These are phyloP conservation scores for Eleusine indica DNA, from an alignment of 176 grass and related monocot species.

Conservation along the genomic window DNA sequence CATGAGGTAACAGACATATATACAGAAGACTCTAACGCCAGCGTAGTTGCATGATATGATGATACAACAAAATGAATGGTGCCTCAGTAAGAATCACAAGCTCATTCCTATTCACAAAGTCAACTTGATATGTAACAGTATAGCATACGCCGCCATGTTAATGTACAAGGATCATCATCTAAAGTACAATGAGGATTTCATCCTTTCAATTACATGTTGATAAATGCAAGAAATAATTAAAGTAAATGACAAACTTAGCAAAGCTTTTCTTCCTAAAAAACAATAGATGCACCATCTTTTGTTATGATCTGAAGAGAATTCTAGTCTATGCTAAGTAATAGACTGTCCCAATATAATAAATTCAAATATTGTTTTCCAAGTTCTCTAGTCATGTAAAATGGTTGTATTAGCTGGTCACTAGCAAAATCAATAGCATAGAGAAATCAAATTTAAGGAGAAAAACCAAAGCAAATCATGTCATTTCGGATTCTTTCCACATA, in stretches of 20 bases:
- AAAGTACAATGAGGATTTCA: not conserved
- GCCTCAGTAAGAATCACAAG: not conserved
- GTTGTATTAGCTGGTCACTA: not conserved
- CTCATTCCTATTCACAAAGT: not conserved
- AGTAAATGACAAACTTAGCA: not conserved
- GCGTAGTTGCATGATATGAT: not conserved
- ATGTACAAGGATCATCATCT: not conserved
- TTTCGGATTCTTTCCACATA: slow-evolving; percentile 52
- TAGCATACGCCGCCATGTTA: not conserved
- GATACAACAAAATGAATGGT: slow-evolving; percentile 10
- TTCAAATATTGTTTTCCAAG: not conserved
- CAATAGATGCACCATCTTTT: not conserved
- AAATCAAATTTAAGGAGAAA: slow-evolving; percentile 30
- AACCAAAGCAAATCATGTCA: slow-evolving; percentile 49
- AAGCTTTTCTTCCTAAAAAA: not conserved
- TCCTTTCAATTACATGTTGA: not conserved
- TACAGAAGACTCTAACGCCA: not conserved
- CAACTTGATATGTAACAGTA: not conserved
- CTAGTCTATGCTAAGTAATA: slow-evolving; percentile 11
- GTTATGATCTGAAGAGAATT: not conserved
- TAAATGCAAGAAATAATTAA: not conserved
- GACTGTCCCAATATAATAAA: not conserved
- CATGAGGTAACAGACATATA: not conserved
- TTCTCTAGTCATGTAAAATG: not conserved
- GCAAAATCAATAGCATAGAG: not conserved